Evolutionary conservation across 192 early-diverging fungal species (phyloP), one percentile per base, ranked within the genome.

Genomic region (Coemansia sp.): DNA sequence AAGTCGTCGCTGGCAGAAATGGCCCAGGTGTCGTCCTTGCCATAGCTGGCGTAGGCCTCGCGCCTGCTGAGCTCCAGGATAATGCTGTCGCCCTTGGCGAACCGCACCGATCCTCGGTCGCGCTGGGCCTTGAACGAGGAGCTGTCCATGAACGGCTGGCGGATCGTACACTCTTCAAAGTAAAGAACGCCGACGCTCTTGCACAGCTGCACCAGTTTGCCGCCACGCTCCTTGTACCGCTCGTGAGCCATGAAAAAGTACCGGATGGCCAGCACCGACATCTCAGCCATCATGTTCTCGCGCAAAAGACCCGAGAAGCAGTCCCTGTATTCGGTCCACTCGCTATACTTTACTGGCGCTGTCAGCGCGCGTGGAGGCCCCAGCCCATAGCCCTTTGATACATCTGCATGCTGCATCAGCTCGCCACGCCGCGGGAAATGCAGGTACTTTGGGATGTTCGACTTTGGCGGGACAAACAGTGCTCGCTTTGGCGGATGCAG

Each of bases 241-340:
- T 70, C 67, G 26, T 42, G 60, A 0, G 67, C 67, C 67, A 63
- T 64, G 39, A 70, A 70, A 28, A 62, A 70, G 48, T 70, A 70
- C 17, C 67, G 45, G 33, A 70, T 63, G 1, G 67, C 67, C 33
- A 70, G 47, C 2, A 49, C 45, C 13, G 60, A 59, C 7, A 70
- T 54, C 44, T 70, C 67, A 0, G 35, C 54, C 46, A 54, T 57
- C 46, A 70, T 29, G 40, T 70, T 70, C 28, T 70, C 67, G 38
- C 54, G 59, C 20, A 70, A 38, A 19, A 70, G 46, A 11, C 39
- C 55, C 1, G 51, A 34, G n/a, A 63, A 38, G 31, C 49, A 27
- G 17, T 37, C 16, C 30, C 36, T 35, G 40, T 70, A 70, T 10
- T 48, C 31, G 8, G 23, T 38, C 46, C 60, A 63, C 16, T 55